These are phyloP conservation scores for Dendrobium huoshanense DNA, from an alignment of 106 monocot genomes.

Conservation along the genomic window DNA sequence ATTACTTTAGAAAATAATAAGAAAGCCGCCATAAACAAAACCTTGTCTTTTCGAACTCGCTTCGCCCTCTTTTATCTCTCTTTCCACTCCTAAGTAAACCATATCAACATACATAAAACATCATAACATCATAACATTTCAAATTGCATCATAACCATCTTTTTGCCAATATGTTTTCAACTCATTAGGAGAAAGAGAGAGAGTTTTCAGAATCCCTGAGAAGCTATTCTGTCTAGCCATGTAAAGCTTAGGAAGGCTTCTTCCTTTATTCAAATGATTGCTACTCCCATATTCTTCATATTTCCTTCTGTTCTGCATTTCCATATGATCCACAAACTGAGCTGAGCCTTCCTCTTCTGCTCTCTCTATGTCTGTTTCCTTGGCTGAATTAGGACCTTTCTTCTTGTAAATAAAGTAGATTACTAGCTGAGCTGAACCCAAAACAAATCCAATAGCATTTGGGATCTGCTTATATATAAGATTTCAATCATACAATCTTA, in stretches of 20 bases:
- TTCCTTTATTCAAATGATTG: slow-evolving; percentile 14
- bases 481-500: background rate
- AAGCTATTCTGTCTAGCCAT: slow-evolving; percentile 21
- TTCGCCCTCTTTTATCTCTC: too few species aligned
- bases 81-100: too few species aligned
- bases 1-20: too few species aligned
- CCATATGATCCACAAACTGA: background rate
- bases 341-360: slow-evolving; percentile 6
- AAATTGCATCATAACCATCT: background rate
- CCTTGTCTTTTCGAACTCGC: too few species aligned
- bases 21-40: too few species aligned
- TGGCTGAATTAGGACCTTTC: slow-evolving; percentile 7
- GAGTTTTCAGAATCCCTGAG: slow-evolving; percentile 18
- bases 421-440: slow-evolving; percentile 47
- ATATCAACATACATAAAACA: too few species aligned
- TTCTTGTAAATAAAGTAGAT: slow-evolving; percentile 33
- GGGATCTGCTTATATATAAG: slow-evolving; percentile 30
- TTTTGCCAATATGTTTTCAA: background rate
- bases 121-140: background rate
- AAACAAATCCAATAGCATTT: slow-evolving; percentile 43
- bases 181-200: slow-evolving; percentile 21
- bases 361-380: slow-evolving; percentile 8
- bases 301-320: background rate
- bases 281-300: background rate
- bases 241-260: slow-evolving; percentile 19